Evolutionary conservation across 106 monocot genomes (phyloP).

Genomic region (Alisma plantagoaquatica): DNA sequence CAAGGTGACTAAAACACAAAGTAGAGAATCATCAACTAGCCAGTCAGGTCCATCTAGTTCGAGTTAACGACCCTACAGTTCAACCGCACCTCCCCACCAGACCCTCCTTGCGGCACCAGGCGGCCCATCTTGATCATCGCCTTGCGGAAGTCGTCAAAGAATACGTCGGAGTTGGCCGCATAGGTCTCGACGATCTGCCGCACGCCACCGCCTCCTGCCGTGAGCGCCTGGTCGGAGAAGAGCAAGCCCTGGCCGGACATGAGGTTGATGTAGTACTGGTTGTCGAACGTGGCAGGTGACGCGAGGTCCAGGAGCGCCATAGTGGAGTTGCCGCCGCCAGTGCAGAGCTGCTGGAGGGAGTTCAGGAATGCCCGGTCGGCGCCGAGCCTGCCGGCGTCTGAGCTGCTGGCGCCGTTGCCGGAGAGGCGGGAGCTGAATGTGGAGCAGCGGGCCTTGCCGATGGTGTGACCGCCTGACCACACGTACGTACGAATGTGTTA

Average conservation of each 20-base stretch:
- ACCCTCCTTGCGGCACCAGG: conserved; percentile 21
- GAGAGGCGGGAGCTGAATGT: conserved; percentile 56
- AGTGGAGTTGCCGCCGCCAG: conserved; percentile 30
- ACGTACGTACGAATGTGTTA: not conserved
- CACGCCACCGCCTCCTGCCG: conserved; percentile 13
- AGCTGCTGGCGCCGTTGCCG: not conserved
- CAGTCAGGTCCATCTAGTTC: no score
- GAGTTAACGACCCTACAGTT: conserved; percentile 62
- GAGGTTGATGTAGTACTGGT: conserved; percentile 87
- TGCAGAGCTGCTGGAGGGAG: conserved; percentile 72
- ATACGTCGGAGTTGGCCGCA: conserved; percentile 27
- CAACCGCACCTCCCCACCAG: conserved; percentile 39
- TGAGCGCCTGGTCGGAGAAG: conserved; percentile 57
- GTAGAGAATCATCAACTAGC: no score
- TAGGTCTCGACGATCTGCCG: conserved; percentile 38
- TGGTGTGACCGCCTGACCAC: conserved; percentile 72
- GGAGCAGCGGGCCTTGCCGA: conserved; percentile 72
- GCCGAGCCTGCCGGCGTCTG: not conserved
- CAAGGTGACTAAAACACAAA: no score
- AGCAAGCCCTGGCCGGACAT: conserved; percentile 65
- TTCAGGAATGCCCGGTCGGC: conserved; percentile 35
- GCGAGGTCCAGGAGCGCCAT: conserved; percentile 55
- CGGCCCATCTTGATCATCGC: conserved; percentile 84
- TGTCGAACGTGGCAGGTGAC: conserved; percentile 82
- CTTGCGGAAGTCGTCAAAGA: conserved; percentile 65